Evolutionary conservation across 2,329 filamentous ascomycete species (phyloP), one percentile per base, ranked within the genome.

Genomic region (Chaetothyriales sp.): DNA sequence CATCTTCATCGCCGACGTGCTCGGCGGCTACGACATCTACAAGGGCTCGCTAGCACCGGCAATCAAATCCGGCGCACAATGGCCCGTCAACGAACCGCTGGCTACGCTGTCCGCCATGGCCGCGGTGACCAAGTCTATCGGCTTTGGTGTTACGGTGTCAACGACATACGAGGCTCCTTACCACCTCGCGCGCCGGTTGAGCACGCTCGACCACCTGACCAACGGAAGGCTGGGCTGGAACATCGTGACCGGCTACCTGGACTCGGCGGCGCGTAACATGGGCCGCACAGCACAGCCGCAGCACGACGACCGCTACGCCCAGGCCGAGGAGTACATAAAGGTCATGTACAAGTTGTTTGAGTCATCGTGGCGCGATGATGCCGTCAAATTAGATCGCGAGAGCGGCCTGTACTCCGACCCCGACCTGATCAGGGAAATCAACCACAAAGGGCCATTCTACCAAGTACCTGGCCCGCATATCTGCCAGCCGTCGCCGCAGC

Each of bases 151-250:
- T 1, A 85, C 82, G 0, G 75, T 81, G 0, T 77, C 77, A 1
- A 84, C 82, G 0, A 83, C 80, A 0, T 86, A 85, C 56, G 81
- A 85, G 63, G 76, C 81, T 60, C 82, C 82, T 0, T 85, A 83
- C 60, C 77, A 83, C 58, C 69, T 85, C 15, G 82, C 82, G 0
- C 67, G 82, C 18, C 68, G 81, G 15, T 64, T 85, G 8, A 79
- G 76, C 4, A 85, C 82, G 0, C 69, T 84, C 0, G 82, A 86
- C 60, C 82, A 85, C 62, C 66, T 85, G 8, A 78, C 79, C 0
- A 77, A 77, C 44, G 81, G 81, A n/a, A 70, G 82, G 66, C 64
- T 63, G 37, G 70, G 64, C 18, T 44, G 46, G 46, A 47, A 47
- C 46, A 53, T 49, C 18, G 22, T 29, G 3, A 40, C 15, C 29